These are phyloP conservation scores for Strigomonas galati DNA, from an alignment of 208 protist genomes.

Conservation along the genomic window DNA sequence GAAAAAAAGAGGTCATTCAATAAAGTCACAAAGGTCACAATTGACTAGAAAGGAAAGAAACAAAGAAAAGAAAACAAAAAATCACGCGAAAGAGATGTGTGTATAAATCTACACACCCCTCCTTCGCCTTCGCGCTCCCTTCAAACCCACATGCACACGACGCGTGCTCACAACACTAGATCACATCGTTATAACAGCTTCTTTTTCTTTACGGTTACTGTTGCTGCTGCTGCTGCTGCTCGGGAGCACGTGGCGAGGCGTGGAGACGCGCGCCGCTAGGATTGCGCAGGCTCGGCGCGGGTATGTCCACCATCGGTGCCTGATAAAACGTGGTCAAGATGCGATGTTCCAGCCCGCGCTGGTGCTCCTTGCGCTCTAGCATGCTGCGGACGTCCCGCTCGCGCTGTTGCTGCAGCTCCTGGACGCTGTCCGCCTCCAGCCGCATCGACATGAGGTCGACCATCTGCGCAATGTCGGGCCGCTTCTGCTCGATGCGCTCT, in stretches of 20 bases:
- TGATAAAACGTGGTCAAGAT: slow-evolving; percentile 79
- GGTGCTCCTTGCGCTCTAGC: slow-evolving; percentile 45
- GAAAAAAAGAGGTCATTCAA: no score
- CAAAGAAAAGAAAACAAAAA: no score
- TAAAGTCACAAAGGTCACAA: no score
- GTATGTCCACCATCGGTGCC: slow-evolving; percentile 30
- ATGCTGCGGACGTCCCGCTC: slow-evolving; percentile 55
- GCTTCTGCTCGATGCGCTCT: slow-evolving; percentile 45
- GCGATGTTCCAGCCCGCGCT: slow-evolving; percentile 64
- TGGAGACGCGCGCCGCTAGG: slow-evolving; percentile 31
- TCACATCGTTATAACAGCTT: no score
- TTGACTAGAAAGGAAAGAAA: no score
- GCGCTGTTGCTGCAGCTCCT: slow-evolving; percentile 52
- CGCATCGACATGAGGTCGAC: slow-evolving; percentile 82
- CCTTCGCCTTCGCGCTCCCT: no score
- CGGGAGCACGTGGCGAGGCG: slow-evolving; percentile 46
- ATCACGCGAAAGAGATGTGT: no score
- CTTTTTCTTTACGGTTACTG: no score
- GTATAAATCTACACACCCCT: no score
- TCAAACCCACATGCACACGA: no score
- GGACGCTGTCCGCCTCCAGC: slow-evolving; percentile 66
- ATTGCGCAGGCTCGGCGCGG: slow-evolving; percentile 45
- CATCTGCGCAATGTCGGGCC: slow-evolving; percentile 77
- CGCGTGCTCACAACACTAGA: no score
- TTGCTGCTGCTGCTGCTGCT: slow-evolving; percentile 38